Percentiles rank a stretch among this genome's conserved stretches.
Conservation (phyloP, 176 grass and related monocot genomes). For the Carex scoparia region DNA sequence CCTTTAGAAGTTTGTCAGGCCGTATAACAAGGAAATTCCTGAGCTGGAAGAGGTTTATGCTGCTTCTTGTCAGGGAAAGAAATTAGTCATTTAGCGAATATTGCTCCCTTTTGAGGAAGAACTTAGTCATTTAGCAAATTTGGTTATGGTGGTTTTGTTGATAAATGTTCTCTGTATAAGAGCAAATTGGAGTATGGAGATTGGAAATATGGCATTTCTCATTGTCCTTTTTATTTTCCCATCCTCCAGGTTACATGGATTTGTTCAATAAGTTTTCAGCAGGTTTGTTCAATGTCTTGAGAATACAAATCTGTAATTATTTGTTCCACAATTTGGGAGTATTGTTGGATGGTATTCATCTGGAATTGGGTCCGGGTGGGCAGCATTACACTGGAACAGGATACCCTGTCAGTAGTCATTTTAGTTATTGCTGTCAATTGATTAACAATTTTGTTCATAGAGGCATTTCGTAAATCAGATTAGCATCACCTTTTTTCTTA, state of each 20-base stretch:
- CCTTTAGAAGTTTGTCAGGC: background rate
- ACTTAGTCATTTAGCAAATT: background rate
- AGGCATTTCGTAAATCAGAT: background rate
- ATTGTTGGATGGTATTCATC: background rate
- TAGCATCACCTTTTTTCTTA: background rate
- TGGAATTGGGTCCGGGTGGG: background rate
- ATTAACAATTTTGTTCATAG: background rate
- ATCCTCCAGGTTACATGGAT: background rate
- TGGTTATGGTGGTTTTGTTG: background rate
- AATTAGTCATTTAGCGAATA: background rate
- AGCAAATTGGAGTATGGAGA: background rate
- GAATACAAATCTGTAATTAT: background rate
- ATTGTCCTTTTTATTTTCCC: background rate
- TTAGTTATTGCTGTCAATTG: background rate
- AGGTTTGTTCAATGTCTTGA: background rate
- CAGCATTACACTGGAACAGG: background rate
- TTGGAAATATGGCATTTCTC: background rate
- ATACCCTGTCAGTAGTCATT: background rate
- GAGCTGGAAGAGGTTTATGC: background rate
- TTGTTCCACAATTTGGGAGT: background rate
- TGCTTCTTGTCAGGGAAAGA: background rate
- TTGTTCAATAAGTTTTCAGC: no score
- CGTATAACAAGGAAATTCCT: background rate
- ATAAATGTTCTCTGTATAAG: background rate
- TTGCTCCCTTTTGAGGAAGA: background rate